Percentiles rank a stretch among this genome's conserved stretches.
These are phyloP conservation scores for Mesotaenium endlicherianum DNA, from an alignment of 139 green algal genomes.

Conservation along the genomic window DNA sequence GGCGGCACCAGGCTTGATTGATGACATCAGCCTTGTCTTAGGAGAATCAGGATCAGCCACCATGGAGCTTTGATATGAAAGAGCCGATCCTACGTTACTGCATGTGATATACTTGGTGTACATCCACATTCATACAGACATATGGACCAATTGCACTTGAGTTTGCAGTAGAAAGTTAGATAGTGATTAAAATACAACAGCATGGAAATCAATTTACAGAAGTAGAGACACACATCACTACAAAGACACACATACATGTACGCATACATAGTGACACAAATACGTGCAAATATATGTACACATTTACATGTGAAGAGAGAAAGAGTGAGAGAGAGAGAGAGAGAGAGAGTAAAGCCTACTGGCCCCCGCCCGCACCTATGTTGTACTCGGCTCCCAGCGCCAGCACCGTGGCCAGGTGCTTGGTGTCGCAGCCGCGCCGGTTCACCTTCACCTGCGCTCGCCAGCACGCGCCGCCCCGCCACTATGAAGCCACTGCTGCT, in stretches of 20 bases:
- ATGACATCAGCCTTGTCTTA: too few relatives aligned
- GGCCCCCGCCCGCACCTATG: conserved; percentile 55
- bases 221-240: neutral
- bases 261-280: neutral
- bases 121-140: too few relatives aligned
- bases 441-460: conserved; percentile 97
- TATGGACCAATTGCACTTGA: too few relatives aligned
- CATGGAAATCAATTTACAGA: too few relatives aligned
- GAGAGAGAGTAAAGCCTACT: neutral
- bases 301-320: neutral
- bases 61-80: too few relatives aligned
- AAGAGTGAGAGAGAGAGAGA: conserved; percentile 16
- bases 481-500: conserved; percentile 80
- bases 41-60: too few relatives aligned
- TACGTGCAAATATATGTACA: neutral
- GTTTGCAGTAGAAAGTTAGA: too few relatives aligned
- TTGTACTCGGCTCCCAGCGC: conserved; percentile 91
- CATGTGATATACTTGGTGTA: too few relatives aligned
- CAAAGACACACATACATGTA: neutral
- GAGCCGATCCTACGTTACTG: too few relatives aligned
- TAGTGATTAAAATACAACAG: too few relatives aligned
- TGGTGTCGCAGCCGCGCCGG: conserved; percentile 81
- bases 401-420: conserved; percentile 83
- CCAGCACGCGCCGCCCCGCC: conserved; percentile 71
- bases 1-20: too few relatives aligned